Percentiles rank a stretch among this genome's conserved stretches.
Evolutionary conservation across 768 basidiomycete species (phyloP).

Genomic region (Podaxis pistillaris): DNA sequence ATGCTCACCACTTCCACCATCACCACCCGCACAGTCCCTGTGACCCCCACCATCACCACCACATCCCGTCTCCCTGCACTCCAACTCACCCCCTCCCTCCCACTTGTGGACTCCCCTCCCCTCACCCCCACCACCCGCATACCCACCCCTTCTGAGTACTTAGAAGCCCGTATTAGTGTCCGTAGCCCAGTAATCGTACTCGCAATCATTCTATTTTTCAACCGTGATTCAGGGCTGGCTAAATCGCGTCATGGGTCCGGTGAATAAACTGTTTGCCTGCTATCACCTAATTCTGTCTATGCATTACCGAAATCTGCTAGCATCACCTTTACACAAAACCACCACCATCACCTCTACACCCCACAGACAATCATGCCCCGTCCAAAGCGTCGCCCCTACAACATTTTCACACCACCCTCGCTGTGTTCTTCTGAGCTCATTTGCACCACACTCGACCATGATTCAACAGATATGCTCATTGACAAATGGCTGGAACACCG

Average conservation of each 20-base stretch:
- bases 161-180: neutral
- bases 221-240: slow-evolving; percentile 13
- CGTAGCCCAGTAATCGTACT: neutral
- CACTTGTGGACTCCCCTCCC: neutral
- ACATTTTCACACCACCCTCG: slow-evolving; percentile 61
- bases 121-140: neutral
- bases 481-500: slow-evolving; percentile 83
- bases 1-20: neutral
- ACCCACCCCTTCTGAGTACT: slow-evolving; percentile 3
- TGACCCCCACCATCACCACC: neutral
- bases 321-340: neutral
- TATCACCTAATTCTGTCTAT: slow-evolving; percentile 7
- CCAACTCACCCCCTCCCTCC: neutral
- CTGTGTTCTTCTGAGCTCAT: slow-evolving; percentile 78
- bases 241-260: slow-evolving; percentile 13
- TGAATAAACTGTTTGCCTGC: slow-evolving; percentile 14
- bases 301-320: slow-evolving; percentile 3
- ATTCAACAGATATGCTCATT: slow-evolving; percentile 74
- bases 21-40: slow-evolving; percentile 1
- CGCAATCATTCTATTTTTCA: neutral
- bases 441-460: slow-evolving; percentile 74
- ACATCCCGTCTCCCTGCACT: neutral
- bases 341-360: slow-evolving; percentile 10
- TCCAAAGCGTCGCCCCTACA: slow-evolving; percentile 47
- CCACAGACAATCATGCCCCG: slow-evolving; percentile 35